Percentiles rank a stretch among this genome's conserved stretches.
Evolutionary conservation across 1,284 basidiomycete species (phyloP).

Genomic region (Moniliophthora roreri): DNA sequence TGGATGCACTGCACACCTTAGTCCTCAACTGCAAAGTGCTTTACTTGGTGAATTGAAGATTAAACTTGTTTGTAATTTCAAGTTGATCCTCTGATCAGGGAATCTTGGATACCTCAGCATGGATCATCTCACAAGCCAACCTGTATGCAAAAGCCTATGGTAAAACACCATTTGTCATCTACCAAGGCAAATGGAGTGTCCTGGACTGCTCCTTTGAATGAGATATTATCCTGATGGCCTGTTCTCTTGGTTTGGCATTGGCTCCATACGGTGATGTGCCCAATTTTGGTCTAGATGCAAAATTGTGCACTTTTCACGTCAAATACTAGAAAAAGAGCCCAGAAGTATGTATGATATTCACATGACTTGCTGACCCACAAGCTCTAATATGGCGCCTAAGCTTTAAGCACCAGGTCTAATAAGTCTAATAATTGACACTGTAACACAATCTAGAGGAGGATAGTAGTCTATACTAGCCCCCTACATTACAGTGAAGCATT

Average conservation of each 20-base stretch:
- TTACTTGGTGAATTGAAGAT: slow-evolving; percentile 37
- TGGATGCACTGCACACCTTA: slow-evolving; percentile 47
- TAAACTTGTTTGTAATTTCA: neutral
- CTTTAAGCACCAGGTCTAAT: too few species aligned
- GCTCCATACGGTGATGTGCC: slow-evolving; percentile 41
- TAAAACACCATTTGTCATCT: slow-evolving; percentile 48
- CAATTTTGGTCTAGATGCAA: too few species aligned
- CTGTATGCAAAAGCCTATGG: slow-evolving; percentile 45
- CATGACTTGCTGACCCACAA: too few species aligned
- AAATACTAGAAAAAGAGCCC: too few species aligned
- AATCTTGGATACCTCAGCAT: slow-evolving; percentile 44
- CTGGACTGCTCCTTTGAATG: slow-evolving; percentile 48
- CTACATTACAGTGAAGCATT: too few species aligned
- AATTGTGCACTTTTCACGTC: too few species aligned
- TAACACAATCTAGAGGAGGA: too few species aligned
- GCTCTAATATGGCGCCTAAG: too few species aligned
- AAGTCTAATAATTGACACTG: too few species aligned
- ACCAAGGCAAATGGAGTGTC: slow-evolving; percentile 54
- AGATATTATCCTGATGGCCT: slow-evolving; percentile 56
- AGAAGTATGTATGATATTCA: too few species aligned
- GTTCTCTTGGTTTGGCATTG: slow-evolving; percentile 40
- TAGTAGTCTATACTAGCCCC: too few species aligned
- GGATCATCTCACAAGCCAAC: slow-evolving; percentile 50
- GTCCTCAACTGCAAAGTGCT: slow-evolving; percentile 46
- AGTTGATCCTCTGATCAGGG: slow-evolving; percentile 8